These are phyloP conservation scores for Aspergillus bombycis DNA, from an alignment of 2,329 filamentous ascomycete species.

Conservation along the genomic window DNA sequence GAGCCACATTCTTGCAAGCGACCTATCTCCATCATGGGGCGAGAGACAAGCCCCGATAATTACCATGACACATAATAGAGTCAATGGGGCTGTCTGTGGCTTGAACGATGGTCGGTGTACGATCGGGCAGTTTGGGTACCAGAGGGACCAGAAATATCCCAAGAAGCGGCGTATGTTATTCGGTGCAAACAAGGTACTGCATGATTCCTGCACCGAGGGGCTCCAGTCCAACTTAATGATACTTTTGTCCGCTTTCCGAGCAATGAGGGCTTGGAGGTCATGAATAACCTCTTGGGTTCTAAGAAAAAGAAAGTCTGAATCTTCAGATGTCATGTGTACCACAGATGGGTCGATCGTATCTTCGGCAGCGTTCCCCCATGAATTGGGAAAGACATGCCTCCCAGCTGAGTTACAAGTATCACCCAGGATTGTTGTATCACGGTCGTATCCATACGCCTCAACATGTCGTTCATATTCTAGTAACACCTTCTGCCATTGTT, in stretches of 20 bases:
- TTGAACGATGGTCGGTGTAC: conserved; percentile 32
- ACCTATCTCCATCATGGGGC: conserved; percentile 16
- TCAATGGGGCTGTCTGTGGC: conserved; percentile 12
- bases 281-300: conserved; percentile 18
- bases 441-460: background rate
- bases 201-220: conserved; percentile 6
- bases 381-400: background rate
- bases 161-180: conserved; percentile 26
- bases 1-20: conserved; percentile 23
- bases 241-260: conserved; percentile 11
- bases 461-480: conserved; percentile 1
- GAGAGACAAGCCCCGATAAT: conserved; percentile 34
- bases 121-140: conserved; percentile 36
- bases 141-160: conserved; percentile 32
- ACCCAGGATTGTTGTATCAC: background rate
- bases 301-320: conserved; percentile 1
- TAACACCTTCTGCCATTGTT: conserved; percentile 21
- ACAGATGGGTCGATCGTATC: conserved; percentile 14
- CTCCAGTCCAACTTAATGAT: conserved; percentile 23
- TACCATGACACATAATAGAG: conserved; percentile 30
- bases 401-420: no score
- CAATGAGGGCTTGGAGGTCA: conserved; percentile 12
- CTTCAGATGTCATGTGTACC: background rate
- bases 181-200: conserved; percentile 25
- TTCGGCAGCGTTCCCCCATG: background rate